Percentiles rank a stretch among this genome's conserved stretches.
These are phyloP conservation scores for Triticum turgidum DNA, from an alignment of 176 grass and related monocot genomes.

Conservation along the genomic window DNA sequence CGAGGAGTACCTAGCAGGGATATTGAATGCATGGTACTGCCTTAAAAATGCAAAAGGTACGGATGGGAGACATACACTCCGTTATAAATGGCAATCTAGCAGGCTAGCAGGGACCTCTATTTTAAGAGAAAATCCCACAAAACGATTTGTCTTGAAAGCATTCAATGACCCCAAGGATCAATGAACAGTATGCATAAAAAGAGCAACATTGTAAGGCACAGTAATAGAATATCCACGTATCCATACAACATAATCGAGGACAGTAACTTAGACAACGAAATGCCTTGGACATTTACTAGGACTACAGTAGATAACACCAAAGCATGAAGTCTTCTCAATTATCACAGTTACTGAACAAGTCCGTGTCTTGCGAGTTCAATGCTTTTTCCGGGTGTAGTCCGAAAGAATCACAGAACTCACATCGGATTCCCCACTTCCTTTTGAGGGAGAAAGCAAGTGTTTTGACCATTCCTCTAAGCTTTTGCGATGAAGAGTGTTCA, in stretches of 20 bases:
- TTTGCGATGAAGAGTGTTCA: slow-evolving; percentile 86
- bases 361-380: slow-evolving; percentile 15
- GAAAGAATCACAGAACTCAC: slow-evolving; percentile 76
- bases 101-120: slow-evolving; percentile 4
- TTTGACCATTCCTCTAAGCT: slow-evolving; percentile 91
- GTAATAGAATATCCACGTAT: slow-evolving; percentile 27
- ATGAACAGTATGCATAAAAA: slow-evolving; percentile 24
- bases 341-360: slow-evolving; percentile 26
- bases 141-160: slow-evolving; percentile 39
- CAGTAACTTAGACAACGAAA: slow-evolving; percentile 18
- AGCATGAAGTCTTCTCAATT: slow-evolving; percentile 26
- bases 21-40: slow-evolving; percentile 27
- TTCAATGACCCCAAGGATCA: slow-evolving; percentile 34
- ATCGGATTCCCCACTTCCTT: slow-evolving; percentile 57
- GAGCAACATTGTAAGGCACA: slow-evolving; percentile 28
- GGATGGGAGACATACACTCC: slow-evolving; percentile 44
- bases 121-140: neutral
- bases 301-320: slow-evolving; percentile 14
- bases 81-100: slow-evolving; percentile 43
- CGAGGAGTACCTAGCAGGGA: slow-evolving; percentile 31
- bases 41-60: slow-evolving; percentile 8
- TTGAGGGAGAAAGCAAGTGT: slow-evolving; percentile 54
- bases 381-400: slow-evolving; percentile 54
- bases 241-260: slow-evolving; percentile 25
- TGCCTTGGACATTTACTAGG: slow-evolving; percentile 16